phyloP scores from a whole-genome alignment of 2,329 filamentous ascomycete species.

The Botrytis medusae region DNA sequence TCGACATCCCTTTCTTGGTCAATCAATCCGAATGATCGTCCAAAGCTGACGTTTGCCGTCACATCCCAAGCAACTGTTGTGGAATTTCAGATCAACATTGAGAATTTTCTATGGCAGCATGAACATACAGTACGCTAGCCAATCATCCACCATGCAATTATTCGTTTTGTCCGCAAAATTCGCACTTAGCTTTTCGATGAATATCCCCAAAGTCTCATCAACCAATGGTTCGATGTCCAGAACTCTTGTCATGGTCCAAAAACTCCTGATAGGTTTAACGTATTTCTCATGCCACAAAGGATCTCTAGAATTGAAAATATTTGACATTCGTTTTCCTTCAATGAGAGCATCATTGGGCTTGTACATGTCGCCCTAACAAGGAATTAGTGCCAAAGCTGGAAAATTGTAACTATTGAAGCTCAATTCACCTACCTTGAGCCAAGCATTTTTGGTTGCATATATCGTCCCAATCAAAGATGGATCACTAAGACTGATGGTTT shows the following conservation, averaged over 20 bases:
- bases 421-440: neutral
- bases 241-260: constrained; percentile 7
- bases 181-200: neutral
- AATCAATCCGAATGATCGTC: constrained; percentile 12
- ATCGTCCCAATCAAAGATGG: constrained; percentile 39
- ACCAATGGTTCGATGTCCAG: neutral
- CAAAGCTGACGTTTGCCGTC: constrained; percentile 1
- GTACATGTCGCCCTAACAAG: constrained; percentile 4
- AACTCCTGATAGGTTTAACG: neutral
- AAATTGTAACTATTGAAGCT: neutral
- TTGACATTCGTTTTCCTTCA: neutral
- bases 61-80: constrained; percentile 10
- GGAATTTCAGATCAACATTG: neutral
- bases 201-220: neutral
- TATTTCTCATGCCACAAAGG: constrained; percentile 6
- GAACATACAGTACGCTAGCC: constrained; percentile 4
- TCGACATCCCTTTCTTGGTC: constrained; percentile 8
- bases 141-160: constrained; percentile 5
- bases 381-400: neutral
- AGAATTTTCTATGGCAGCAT: neutral
- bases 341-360: neutral
- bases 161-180: neutral
- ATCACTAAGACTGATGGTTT: constrained; percentile 43
- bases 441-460: constrained; percentile 47
- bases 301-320: neutral